Evolutionary conservation across 768 basidiomycete genomes (phyloP).

Genomic region (Cyclocybe cylindracea): DNA sequence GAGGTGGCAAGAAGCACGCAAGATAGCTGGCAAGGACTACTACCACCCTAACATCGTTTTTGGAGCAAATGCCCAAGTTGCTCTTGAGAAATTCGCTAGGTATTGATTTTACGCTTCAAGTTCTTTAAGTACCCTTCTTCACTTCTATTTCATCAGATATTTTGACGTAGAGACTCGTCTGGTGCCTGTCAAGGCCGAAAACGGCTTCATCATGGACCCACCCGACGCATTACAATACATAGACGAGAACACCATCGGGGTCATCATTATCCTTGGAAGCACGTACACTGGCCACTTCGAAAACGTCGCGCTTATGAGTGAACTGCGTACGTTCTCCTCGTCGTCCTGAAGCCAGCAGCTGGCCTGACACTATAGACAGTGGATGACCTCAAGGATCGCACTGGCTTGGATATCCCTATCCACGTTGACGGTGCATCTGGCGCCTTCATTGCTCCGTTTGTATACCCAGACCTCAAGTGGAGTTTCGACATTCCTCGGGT

Average conservation of each 20-base stretch:
- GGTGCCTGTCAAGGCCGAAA: constrained; percentile 45
- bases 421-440: constrained; percentile 70
- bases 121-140: background rate
- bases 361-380: constrained; percentile 28
- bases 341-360: background rate
- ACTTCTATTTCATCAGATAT: constrained; percentile 33
- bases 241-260: constrained; percentile 72
- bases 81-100: constrained; percentile 67
- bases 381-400: constrained; percentile 53
- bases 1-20: constrained; percentile 64
- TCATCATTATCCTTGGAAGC: constrained; percentile 56
- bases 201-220: constrained; percentile 55
- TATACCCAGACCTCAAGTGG: constrained; percentile 57
- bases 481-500: constrained; percentile 59
- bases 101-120: constrained; percentile 8
- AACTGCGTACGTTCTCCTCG: constrained; percentile 35
- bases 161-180: constrained; percentile 64
- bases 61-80: constrained; percentile 63
- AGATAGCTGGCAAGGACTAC: constrained; percentile 55
- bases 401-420: constrained; percentile 61
- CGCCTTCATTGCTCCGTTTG: constrained; percentile 67
- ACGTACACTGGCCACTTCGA: constrained; percentile 70
- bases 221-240: constrained; percentile 57
- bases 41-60: constrained; percentile 61
- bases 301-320: constrained; percentile 55